Evolutionary conservation across 176 grass and related monocot genomes (phyloP), one percentile per base, ranked within the genome.

Genomic region (Carex cristatella): DNA sequence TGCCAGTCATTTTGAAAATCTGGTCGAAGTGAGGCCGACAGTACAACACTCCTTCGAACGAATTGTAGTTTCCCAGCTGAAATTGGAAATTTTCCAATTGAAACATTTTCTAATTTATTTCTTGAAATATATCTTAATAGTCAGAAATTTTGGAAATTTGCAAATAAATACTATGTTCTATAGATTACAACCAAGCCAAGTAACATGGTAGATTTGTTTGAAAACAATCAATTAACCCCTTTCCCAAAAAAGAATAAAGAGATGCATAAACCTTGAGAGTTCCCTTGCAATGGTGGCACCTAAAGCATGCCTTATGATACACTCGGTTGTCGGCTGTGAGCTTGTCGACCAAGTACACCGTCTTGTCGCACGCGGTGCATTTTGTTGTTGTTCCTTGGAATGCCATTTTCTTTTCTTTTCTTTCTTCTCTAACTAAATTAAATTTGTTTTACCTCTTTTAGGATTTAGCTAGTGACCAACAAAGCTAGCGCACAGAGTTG

Each of bases 251-350:
- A 13, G 4, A 53, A 30, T 0, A 66, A 33, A 10, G 10, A 65
- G 7, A 23, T 23, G 74, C 51, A 78, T 23, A 16, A 70, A 94
- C 93, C 93, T 99, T 99, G 76, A 99, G 91, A 61, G 96, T 99
- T 23, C 96, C 91, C 61, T 87, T 99, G 96, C 96, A 99, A 84
- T 99, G 96, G 90, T 99, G 96, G 87, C 96, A 99, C 58, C 93
- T 80, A 87, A 99, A 99, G 84, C 96, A 99, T 4, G 91, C 96
- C 93, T 95, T 99, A 88, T 99, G 96, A 88, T 94, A 99, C 87
- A 99, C 58, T 19, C 96, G 86, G 87, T 95, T 99, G 84, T 99
- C 96, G 55, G 93, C 93, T 76, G 96, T 89, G 87, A 99, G 93
- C 91, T 95, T 99, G 96, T 99, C 96, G 56, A 99, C 96, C 65